Conservation (phyloP, 202 grass and related monocot genomes). For the Carex arenaria region DNA sequence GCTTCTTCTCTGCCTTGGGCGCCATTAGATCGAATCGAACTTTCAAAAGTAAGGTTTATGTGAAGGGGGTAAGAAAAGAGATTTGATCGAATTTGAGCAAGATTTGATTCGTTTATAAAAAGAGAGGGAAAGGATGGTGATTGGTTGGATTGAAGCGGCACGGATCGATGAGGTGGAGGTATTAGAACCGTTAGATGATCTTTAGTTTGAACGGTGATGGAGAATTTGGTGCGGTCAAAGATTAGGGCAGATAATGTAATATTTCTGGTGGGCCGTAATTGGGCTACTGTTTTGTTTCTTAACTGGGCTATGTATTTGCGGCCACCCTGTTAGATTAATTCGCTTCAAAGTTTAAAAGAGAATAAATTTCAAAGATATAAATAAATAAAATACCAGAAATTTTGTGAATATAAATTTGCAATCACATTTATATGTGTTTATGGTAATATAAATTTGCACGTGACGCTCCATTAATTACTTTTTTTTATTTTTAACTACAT, state of each 20-base stretch:
- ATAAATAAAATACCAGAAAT: no score
- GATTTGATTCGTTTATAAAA: neutral
- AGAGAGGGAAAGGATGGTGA: neutral
- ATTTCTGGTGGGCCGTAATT: neutral
- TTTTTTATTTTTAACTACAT: no score
- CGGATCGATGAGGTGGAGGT: conserved; percentile 24
- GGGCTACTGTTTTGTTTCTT: neutral
- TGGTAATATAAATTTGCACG: no score
- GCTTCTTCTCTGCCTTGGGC: conserved; percentile 60
- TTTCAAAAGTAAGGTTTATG: neutral
- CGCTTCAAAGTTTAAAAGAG: no score
- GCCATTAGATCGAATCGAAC: conserved; percentile 20
- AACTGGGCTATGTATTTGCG: neutral
- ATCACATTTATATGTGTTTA: no score
- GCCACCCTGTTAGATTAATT: neutral
- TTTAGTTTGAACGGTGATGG: neutral
- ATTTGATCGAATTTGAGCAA: neutral
- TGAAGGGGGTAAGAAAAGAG: neutral
- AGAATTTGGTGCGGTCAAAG: neutral
- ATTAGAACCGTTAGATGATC: neutral
- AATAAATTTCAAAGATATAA: no score
- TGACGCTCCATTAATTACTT: no score
- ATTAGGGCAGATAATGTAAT: neutral
- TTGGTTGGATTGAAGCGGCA: conserved; percentile 1
- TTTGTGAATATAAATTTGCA: no score